Base-by-base conservation (phyloP, 1,284 basidiomycete species). In the Heterobasidion parviporum region DNA sequence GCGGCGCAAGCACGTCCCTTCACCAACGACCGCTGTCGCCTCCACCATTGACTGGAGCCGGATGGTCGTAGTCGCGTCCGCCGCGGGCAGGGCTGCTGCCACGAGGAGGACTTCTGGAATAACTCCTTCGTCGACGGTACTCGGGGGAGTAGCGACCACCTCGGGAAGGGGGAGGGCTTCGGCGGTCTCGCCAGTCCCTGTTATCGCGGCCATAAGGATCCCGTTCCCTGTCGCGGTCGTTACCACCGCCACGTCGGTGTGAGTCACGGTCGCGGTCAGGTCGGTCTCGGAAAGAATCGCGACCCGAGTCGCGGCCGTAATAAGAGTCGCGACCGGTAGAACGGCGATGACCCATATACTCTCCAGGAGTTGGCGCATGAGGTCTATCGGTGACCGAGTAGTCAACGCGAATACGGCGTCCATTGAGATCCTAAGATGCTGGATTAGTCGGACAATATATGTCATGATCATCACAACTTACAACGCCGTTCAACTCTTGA, bases 301-400 rank as follows among this genome's bases (percentile, higher is more conserved):
- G 69, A 43, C 78, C 70, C 54, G 74, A 69, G 48, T 70, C 63
- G 55, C 70, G 70, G 50, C 58, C 70, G 33, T 73, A 70, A 65
- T 81, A 79, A 2, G 79, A 76, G 59, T 87, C 85, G 52, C 83
- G 78, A 33, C 70, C 73, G 58, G 81, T 77, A 48, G 90, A 86
- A 50, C 91, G 86, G 62, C 89, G 86, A 64, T 92, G 89, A 15
- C 94, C 94, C 88, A 95, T 95, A 74, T 99, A 99, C 74, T 98
- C 92, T 60, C 96, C 96, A 4, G 97, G 96, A 14, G 96, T 99
- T 9, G 97, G 93, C 14, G 91, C 87, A 72, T 99, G 96, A 32
- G 96, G 89, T 55, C 91, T 85, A 61, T 89, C 84, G 5, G 97
- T 99, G 46, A 96, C 90, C 1, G 94, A 98, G 69, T 89, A 99